Evolutionary conservation across 2,329 filamentous ascomycete genomes (phyloP).

Genomic region (Eutypella sp.): DNA sequence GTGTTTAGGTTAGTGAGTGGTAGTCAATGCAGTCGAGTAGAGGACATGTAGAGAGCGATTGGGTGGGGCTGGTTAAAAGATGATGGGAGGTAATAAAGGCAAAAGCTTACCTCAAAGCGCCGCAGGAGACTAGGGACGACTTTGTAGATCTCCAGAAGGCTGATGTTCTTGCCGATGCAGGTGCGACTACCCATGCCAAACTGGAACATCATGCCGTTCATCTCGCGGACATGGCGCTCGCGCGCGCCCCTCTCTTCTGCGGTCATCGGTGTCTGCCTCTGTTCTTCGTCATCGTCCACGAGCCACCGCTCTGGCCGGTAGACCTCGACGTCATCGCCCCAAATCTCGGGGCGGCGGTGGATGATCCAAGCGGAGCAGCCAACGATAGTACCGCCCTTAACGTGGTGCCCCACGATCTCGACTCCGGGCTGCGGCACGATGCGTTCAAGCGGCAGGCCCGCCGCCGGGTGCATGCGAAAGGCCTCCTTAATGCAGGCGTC

Average conservation of each 20-base stretch:
- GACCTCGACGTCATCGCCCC: constrained; percentile 59
- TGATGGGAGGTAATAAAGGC: neutral
- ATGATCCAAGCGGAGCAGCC: constrained; percentile 73
- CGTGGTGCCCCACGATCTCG: constrained; percentile 56
- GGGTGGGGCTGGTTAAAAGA: neutral
- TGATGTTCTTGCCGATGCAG: constrained; percentile 66
- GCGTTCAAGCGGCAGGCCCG: constrained; percentile 68
- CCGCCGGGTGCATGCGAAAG: constrained; percentile 70
- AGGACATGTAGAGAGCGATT: neutral
- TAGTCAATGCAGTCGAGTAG: neutral
- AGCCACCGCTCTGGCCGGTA: constrained; percentile 68
- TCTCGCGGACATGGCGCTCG: constrained; percentile 55
- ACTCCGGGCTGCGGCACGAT: constrained; percentile 62
- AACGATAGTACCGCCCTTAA: constrained; percentile 68
- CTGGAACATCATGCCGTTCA: constrained; percentile 67
- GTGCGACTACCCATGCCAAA: constrained; percentile 68
- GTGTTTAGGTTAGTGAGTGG: neutral
- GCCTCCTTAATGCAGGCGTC: constrained; percentile 75
- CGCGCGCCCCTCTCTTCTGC: constrained; percentile 29
- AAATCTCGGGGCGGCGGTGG: constrained; percentile 62
- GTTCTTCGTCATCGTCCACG: constrained; percentile 33
- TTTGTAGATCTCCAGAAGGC: constrained; percentile 59
- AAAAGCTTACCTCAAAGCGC: constrained; percentile 52
- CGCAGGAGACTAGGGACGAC: constrained; percentile 56
- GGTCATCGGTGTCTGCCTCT: constrained; percentile 3